A percentile compares a stretch with the other conserved stretches of the same genome.
Conservation (phyloP, 108 stramenopile genomes). For the Cyclostephanos tholiformis region DNA sequence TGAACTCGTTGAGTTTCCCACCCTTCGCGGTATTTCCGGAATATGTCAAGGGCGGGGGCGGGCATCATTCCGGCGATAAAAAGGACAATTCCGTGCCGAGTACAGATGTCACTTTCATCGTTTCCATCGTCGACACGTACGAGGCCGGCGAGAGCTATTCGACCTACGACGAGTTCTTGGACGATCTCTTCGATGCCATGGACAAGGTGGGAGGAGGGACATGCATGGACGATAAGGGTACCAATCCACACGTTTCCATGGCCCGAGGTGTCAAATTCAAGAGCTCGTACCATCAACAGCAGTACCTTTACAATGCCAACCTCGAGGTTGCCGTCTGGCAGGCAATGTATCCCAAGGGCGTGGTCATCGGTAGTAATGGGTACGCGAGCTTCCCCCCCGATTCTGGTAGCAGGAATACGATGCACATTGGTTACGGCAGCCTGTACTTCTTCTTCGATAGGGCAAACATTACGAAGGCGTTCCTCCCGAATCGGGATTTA, state of each 20-base stretch:
- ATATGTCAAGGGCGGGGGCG: constrained; percentile 88
- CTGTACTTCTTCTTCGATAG: constrained; percentile 93
- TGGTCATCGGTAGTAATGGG: constrained; percentile 75
- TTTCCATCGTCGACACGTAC: constrained; percentile 85
- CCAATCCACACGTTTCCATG: constrained; percentile 92
- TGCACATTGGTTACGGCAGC: constrained; percentile 85
- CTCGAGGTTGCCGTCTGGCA: constrained; percentile 90
- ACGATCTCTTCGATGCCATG: constrained; percentile 82
- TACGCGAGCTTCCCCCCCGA: constrained; percentile 89
- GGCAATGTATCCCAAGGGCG: constrained; percentile 91
- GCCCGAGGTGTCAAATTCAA: constrained; percentile 90
- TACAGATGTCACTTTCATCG: constrained; percentile 77
- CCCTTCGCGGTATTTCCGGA: constrained; percentile 86
- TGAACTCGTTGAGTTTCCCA: constrained; percentile 69
- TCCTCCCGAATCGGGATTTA: constrained; percentile 68
- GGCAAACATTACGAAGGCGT: constrained; percentile 89
- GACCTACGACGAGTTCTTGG: constrained; percentile 76
- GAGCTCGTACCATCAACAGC: constrained; percentile 66
- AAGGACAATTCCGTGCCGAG: constrained; percentile 59
- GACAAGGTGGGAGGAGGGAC: constrained; percentile 74
- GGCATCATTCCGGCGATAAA: constrained; percentile 73
- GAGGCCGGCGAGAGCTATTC: constrained; percentile 67
- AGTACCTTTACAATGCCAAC: constrained; percentile 79
- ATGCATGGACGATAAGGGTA: constrained; percentile 92
- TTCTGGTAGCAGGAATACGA: constrained; percentile 55